Conservation (phyloP, 2,329 filamentous ascomycete species). For the Tympanopsis confertula region DNA sequence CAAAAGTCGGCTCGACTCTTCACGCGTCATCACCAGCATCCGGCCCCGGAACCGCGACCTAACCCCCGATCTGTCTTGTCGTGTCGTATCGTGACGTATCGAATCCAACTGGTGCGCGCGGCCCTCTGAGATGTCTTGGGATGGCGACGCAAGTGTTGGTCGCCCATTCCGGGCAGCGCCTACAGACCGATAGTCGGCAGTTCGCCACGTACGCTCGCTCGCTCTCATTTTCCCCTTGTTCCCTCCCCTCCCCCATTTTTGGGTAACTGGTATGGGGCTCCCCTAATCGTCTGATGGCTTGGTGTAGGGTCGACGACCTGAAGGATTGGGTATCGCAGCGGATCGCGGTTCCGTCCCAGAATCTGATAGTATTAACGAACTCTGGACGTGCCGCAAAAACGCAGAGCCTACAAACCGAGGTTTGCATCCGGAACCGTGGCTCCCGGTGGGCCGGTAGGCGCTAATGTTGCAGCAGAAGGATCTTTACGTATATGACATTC, state of each 20-base stretch:
- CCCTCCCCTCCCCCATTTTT: constrained; percentile 3
- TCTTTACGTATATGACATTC: constrained; percentile 84
- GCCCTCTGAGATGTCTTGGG: constrained; percentile 25
- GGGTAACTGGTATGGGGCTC: too few species aligned
- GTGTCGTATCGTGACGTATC: too few species aligned
- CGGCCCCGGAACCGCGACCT: too few species aligned
- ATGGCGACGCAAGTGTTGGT: constrained; percentile 88
- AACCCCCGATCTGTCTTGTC: too few species aligned
- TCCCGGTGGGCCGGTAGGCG: constrained; percentile 3
- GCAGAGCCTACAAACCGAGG: constrained; percentile 71
- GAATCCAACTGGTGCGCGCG: constrained; percentile 5
- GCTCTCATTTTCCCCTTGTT: constrained; percentile 1
- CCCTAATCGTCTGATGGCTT: constrained; percentile 9
- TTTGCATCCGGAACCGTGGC: constrained; percentile 25
- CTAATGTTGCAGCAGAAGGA: constrained; percentile 47
- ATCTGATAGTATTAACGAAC: constrained; percentile 78
- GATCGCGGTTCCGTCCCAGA: constrained; percentile 61
- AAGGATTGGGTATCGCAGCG: constrained; percentile 69
- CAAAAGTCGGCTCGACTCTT: too few species aligned
- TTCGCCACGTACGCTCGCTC: constrained; percentile 60
- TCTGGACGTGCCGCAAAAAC: constrained; percentile 75
- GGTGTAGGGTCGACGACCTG: constrained; percentile 65
- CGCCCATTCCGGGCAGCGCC: constrained; percentile 81
- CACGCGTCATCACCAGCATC: too few species aligned
- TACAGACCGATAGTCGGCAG: constrained; percentile 65